These are phyloP conservation scores for Rhinocladiella mackenziei DNA, from an alignment of 2,329 filamentous ascomycete genomes.

Conservation along the genomic window DNA sequence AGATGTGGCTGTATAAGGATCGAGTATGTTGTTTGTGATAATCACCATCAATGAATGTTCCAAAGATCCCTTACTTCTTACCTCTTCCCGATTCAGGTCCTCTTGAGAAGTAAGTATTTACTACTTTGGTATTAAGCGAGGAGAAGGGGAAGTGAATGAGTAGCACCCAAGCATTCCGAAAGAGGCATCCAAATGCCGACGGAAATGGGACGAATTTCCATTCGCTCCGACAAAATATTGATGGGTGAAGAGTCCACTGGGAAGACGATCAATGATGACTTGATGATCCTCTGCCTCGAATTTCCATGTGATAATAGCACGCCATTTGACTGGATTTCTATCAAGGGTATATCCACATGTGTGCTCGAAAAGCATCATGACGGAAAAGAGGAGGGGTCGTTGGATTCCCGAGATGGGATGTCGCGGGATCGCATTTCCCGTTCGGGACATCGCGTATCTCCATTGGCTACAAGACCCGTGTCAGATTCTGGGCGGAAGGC, in stretches of 20 bases:
- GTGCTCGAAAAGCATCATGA: background rate
- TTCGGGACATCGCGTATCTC: constrained; percentile 16
- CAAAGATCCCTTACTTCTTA: constrained; percentile 1
- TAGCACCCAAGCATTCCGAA: constrained; percentile 10
- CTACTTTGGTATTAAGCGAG: background rate
- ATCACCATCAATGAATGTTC: background rate
- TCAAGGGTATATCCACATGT: background rate
- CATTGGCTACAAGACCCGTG: too few species aligned
- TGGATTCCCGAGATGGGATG: background rate
- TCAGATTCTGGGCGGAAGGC: too few species aligned
- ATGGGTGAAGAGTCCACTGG: too few species aligned
- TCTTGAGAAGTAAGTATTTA: too few species aligned
- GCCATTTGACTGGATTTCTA: background rate
- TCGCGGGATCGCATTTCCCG: constrained; percentile 24
- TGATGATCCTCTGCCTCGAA: background rate
- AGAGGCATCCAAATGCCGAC: constrained; percentile 23
- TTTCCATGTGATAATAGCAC: constrained; percentile 11
- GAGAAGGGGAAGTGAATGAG: background rate
- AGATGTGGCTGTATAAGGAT: too few species aligned
- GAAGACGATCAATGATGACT: too few species aligned
- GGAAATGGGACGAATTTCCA: background rate
- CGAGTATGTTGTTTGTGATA: too few species aligned
- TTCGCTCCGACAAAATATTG: too few species aligned
- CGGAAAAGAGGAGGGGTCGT: background rate
- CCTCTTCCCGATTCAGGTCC: too few species aligned